Percentiles rank a stretch among this genome's conserved stretches.
Evolutionary conservation across 208 protist species (phyloP).

Genomic region (Leishmania aethiopica): DNA sequence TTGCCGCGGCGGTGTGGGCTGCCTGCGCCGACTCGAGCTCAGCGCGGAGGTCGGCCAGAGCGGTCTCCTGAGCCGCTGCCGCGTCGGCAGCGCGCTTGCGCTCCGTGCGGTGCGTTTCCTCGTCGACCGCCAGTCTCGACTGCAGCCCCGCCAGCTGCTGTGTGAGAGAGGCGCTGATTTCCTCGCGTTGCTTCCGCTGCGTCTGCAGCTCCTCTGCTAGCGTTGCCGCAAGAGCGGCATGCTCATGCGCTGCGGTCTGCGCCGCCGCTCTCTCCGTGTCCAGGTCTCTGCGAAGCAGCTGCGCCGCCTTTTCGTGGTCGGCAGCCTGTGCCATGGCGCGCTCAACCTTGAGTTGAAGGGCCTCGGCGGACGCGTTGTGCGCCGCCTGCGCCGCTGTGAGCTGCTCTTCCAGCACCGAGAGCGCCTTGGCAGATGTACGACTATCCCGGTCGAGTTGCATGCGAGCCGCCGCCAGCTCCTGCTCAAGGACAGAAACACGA

Average conservation of each 20-base stretch:
- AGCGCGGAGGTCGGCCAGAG: neutral
- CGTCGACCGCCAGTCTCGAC: neutral
- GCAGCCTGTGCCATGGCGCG: slow-evolving; percentile 1
- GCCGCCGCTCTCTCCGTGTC: slow-evolving; percentile 13
- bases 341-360: neutral
- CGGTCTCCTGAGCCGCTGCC: neutral
- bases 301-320: slow-evolving; percentile 5
- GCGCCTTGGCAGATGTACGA: neutral
- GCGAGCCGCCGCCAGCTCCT: neutral
- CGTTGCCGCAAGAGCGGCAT: neutral
- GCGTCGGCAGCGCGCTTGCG: neutral
- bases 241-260: neutral
- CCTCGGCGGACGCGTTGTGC: neutral
- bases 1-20: neutral
- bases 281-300: slow-evolving; percentile 7
- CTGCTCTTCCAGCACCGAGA: neutral
- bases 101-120: neutral
- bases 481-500: neutral
- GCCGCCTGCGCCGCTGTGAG: slow-evolving; percentile 11
- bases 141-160: slow-evolving; percentile 17
- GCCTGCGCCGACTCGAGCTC: slow-evolving; percentile 8
- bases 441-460: neutral
- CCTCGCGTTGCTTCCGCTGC: neutral
- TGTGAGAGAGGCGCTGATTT: slow-evolving; percentile 1
- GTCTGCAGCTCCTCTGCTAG: neutral